Percentiles rank a stretch among this genome's conserved stretches.
These are phyloP conservation scores for Nothophaeocryptopus gaeumannii DNA, from an alignment of 2,329 filamentous ascomycete genomes.

Conservation along the genomic window DNA sequence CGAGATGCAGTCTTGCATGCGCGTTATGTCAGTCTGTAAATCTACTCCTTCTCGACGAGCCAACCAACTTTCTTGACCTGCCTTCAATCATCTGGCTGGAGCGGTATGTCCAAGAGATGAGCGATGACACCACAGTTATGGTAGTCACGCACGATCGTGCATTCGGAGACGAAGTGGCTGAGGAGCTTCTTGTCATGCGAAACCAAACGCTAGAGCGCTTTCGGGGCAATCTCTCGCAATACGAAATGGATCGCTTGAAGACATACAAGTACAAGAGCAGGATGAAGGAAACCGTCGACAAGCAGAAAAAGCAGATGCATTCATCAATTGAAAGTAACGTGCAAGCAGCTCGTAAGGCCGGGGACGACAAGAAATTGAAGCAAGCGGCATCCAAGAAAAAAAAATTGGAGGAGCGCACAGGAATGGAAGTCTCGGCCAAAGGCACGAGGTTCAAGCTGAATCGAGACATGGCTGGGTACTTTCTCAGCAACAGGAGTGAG, in stretches of 20 bases:
- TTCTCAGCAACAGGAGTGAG: constrained; percentile 56
- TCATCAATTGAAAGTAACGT: constrained; percentile 72
- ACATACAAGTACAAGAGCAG: constrained; percentile 56
- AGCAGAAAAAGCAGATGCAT: constrained; percentile 76
- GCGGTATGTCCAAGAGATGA: constrained; percentile 60
- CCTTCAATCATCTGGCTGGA: constrained; percentile 84
- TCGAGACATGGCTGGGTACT: constrained; percentile 63
- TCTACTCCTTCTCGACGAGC: constrained; percentile 79
- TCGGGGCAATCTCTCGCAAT: constrained; percentile 69
- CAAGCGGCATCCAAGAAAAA: constrained; percentile 79
- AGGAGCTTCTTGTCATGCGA: constrained; percentile 71
- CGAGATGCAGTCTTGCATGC: constrained; percentile 43
- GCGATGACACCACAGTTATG: constrained; percentile 62
- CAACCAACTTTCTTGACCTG: constrained; percentile 82
- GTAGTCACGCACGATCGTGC: constrained; percentile 82
- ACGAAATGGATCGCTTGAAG: constrained; percentile 60
- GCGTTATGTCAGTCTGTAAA: constrained; percentile 71
- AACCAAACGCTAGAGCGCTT: constrained; percentile 72
- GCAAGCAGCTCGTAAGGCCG: constrained; percentile 70
- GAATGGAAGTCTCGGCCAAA: constrained; percentile 67
- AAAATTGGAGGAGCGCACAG: constrained; percentile 78
- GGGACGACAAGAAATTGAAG: constrained; percentile 81
- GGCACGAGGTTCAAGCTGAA: constrained; percentile 80
- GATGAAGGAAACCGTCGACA: constrained; percentile 80
- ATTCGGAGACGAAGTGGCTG: constrained; percentile 72